Evolutionary conservation across 345 rosid genomes (phyloP), one percentile per base, ranked within the genome.

Genomic region (Kernera saxatilis): DNA sequence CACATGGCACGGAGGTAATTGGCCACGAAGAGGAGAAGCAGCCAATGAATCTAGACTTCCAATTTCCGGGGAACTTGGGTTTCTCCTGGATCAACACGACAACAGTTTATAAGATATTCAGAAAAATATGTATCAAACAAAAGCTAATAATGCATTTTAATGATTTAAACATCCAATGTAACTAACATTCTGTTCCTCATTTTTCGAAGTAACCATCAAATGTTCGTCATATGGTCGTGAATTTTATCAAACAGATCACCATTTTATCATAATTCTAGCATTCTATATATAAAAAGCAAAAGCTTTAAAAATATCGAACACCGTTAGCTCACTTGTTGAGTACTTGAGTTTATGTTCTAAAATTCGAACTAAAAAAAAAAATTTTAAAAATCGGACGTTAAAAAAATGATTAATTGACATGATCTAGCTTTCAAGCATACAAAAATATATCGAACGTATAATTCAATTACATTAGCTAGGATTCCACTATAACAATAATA

Each of bases 41-140:
- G 29, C 52, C 29, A 36, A 49, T 74, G 77, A 29, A 74, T 74
- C 68, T 67, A 58, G 78, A 73, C 78, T 67, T 67, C 78, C 78
- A 30, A 12, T 30, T 48, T 67, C 68, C 13, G 58, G 12, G 73
- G 73, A 74, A 74, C 36, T 58, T 74, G 72, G 40, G 54, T 67
- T 56, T 74, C 73, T 59, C 73, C 68, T 58, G 68, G 45, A 67
- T 60, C 68, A 30, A 67, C 54, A 40, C 41, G 44, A 73, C 50
- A 36, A 45, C 58, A 23, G 22, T 36, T 45, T 32, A 41, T 22
- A 57, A 8, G 37, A 33, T 33, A 56, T 56, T 54, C 9, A 53
- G 8, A 25, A 13, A 12, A 21, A 21, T 13, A 36, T 7, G 23
- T 11, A 19, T 19, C 17, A 68, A 29, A 19, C 19, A 18, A 40